Evolutionary conservation across 495 filamentous ascomycete genomes (phyloP).

Genomic region (Xylaria flabelliformis): DNA sequence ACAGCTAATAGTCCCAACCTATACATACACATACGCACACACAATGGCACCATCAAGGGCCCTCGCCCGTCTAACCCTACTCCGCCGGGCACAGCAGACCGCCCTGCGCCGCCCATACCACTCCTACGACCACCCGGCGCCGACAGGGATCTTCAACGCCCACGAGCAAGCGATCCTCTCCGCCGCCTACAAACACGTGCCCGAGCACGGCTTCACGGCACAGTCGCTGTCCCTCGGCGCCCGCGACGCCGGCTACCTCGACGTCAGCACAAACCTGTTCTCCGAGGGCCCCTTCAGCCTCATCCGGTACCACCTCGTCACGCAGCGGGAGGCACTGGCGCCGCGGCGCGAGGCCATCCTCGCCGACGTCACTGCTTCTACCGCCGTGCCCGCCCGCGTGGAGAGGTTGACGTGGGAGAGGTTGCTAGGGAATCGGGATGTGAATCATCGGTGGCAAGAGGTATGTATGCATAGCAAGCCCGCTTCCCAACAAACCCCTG

Average conservation of each 20-base stretch:
- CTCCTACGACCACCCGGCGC: constrained; percentile 68
- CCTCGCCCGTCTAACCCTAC: not conserved
- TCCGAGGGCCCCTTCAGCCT: constrained; percentile 80
- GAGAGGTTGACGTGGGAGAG: constrained; percentile 72
- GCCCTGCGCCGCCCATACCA: constrained; percentile 63
- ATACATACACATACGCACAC: not conserved
- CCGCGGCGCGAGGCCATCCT: constrained; percentile 39
- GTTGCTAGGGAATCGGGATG: constrained; percentile 70
- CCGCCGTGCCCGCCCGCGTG: constrained; percentile 56
- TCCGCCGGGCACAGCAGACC: constrained; percentile 16
- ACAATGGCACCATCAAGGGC: constrained; percentile 31
- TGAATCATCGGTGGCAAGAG: constrained; percentile 83
- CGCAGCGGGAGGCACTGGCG: constrained; percentile 58
- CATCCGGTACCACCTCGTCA: constrained; percentile 80
- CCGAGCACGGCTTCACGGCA: constrained; percentile 78
- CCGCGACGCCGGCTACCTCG: constrained; percentile 81
- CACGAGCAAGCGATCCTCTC: constrained; percentile 80
- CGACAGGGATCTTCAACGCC: constrained; percentile 67
- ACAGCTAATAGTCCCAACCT: not conserved
- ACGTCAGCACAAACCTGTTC: constrained; percentile 82
- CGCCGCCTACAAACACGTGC: constrained; percentile 79
- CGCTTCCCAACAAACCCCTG: not conserved
- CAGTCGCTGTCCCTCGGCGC: constrained; percentile 76
- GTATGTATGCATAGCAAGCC: constrained; percentile 53
- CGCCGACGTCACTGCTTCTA: constrained; percentile 32